Evolutionary conservation across 2,329 filamentous ascomycete species (phyloP), one percentile per base, ranked within the genome.

Genomic region (Eutypa lata): DNA sequence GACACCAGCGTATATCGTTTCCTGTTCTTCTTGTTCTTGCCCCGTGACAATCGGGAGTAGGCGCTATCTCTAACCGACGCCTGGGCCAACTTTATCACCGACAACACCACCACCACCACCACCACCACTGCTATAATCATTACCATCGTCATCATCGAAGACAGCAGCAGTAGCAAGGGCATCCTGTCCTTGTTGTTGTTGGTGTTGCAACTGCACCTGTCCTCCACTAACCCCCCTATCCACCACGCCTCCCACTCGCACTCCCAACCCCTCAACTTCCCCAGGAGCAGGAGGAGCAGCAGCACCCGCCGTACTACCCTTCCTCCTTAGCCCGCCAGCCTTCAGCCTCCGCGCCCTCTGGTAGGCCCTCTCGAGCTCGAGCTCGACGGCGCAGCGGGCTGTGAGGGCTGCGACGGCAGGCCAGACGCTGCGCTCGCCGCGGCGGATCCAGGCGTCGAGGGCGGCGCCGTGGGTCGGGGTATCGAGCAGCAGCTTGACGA

Each of bases 381-480:
- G 87, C 70, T 97, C 93, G 7, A 97, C 81, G 4, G 87, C 88
- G 69, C 90, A 94, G 7, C 93, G 77, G 7, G 96, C 86, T 61
- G 88, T 87, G 56, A 97, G 72, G 14, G 91, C 90, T 31, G 86
- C 86, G 3, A 96, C 84, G 2, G 91, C 90, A 0, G 92, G 93
- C 92, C 93, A 97, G 0, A 96, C 91, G 59, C 89, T 92, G 56
- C 86, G 76, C 71, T 97, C 93, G 1, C 93, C 93, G 51, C 88
- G 81, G 31, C 86, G 71, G 50, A 95, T 91, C 93, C 92, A 97
- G 61, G 93, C 89, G 53, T 90, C 84, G 3, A 97, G 74, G 8
- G 84, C 86, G 54, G 87, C 83, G 49, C 83, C 78, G 0, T 10
- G 26, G 26, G 88, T 93, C 1, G 91, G 91, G 28, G 88, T 90